These are phyloP conservation scores for Termitomyces sp. DNA, from an alignment of 768 basidiomycete species.

Conservation along the genomic window DNA sequence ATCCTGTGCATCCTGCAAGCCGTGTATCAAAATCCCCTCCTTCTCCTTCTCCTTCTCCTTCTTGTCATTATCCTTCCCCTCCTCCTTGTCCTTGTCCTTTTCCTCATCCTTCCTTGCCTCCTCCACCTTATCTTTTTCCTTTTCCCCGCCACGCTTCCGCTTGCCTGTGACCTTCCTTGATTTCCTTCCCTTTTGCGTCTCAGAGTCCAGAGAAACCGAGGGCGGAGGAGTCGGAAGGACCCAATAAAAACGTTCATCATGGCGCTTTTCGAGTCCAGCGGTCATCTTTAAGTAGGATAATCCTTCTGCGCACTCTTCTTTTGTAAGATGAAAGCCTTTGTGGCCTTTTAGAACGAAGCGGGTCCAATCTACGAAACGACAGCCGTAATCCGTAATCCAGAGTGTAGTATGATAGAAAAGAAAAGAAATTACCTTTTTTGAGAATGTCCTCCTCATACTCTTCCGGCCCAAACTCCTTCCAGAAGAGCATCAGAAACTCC, in stretches of 20 bases:
- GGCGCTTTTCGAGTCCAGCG: neutral
- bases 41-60: neutral
- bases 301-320: slow-evolving; percentile 21
- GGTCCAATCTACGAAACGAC: slow-evolving; percentile 26
- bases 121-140: neutral
- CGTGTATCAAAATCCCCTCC: neutral
- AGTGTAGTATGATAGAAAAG: neutral
- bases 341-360: slow-evolving; percentile 34
- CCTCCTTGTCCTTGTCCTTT: no score
- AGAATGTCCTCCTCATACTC: slow-evolving; percentile 34
- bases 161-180: neutral
- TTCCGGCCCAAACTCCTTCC: slow-evolving; percentile 36
- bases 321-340: slow-evolving; percentile 35
- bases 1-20: neutral
- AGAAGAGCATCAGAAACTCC: slow-evolving; percentile 33
- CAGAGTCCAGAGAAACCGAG: no score
- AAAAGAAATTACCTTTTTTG: slow-evolving; percentile 23
- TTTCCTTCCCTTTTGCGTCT: neutral
- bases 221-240: neutral
- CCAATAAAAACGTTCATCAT: slow-evolving; percentile 3
- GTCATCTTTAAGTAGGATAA: neutral
- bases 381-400: neutral
- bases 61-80: neutral
- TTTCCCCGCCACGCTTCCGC: neutral
- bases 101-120: neutral